A percentile compares a stretch with the other conserved stretches of the same genome.
phyloP scores from a whole-genome alignment of 2,329 filamentous ascomycete species.

The Cordyceps javanica region DNA sequence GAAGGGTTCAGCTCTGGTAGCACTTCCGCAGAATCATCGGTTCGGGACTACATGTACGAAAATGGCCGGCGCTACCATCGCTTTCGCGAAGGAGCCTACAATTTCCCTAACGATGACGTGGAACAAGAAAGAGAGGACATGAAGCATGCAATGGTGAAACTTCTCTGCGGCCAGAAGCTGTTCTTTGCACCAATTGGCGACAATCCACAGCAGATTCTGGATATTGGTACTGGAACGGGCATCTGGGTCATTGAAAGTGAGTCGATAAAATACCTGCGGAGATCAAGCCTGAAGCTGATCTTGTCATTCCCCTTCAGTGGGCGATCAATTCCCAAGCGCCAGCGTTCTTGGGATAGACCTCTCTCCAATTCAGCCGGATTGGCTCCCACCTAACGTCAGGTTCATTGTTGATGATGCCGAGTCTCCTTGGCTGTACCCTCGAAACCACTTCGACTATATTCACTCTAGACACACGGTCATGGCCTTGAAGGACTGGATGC shows the following conservation, averaged over 20 bases:
- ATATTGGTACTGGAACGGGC: constrained; percentile 53
- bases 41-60: constrained; percentile 47
- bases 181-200: constrained; percentile 46
- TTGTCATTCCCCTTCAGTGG: constrained; percentile 31
- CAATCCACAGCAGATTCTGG: constrained; percentile 44
- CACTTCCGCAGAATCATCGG: constrained; percentile 32
- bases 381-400: constrained; percentile 49
- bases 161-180: constrained; percentile 42
- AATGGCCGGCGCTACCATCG: constrained; percentile 55
- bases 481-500: constrained; percentile 50
- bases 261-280: not conserved
- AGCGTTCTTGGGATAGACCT: constrained; percentile 40
- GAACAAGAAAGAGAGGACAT: constrained; percentile 55
- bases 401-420: constrained; percentile 55
- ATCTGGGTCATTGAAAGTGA: constrained; percentile 53
- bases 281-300: constrained; percentile 12
- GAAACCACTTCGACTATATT: constrained; percentile 53
- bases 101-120: constrained; percentile 54
- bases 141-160: constrained; percentile 47
- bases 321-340: constrained; percentile 36
- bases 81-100: constrained; percentile 48
- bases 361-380: constrained; percentile 43
- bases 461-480: constrained; percentile 52
- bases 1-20: constrained; percentile 30
- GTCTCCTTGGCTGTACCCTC: constrained; percentile 47